phyloP scores from a whole-genome alignment of 345 rosid genomes.

The Pugionium cornutum region DNA sequence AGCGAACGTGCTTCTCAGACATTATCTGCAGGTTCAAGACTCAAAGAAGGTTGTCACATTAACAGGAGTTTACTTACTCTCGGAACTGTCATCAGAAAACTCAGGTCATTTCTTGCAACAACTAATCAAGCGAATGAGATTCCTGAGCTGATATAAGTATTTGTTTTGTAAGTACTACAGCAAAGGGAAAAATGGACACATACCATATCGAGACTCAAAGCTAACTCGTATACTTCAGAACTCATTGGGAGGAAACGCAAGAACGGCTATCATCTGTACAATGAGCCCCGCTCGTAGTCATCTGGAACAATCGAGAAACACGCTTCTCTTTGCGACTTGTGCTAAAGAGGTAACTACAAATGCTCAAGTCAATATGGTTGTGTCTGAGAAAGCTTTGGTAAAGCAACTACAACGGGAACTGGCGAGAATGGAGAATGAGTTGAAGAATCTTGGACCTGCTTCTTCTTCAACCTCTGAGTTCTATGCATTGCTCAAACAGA shows the following conservation, averaged over 20 bases:
- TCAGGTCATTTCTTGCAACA: slow-evolving; percentile 49
- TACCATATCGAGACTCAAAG: slow-evolving; percentile 92
- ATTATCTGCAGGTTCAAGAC: slow-evolving; percentile 66
- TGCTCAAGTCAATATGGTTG: slow-evolving; percentile 76
- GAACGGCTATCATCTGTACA: slow-evolving; percentile 87
- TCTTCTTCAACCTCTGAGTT: slow-evolving; percentile 42
- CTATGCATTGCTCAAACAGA: slow-evolving; percentile 55
- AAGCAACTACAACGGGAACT: slow-evolving; percentile 74
- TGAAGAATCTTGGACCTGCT: slow-evolving; percentile 52
- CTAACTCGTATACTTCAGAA: slow-evolving; percentile 86
- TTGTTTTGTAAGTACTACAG: slow-evolving; percentile 39
- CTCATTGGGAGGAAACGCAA: slow-evolving; percentile 87
- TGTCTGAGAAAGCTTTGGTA: slow-evolving; percentile 86
- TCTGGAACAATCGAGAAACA: slow-evolving; percentile 86
- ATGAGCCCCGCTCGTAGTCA: slow-evolving; percentile 80
- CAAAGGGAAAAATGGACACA: slow-evolving; percentile 76
- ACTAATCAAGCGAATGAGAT: too few species aligned
- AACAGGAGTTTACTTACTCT: slow-evolving; percentile 87
- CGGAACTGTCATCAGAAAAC: slow-evolving; percentile 83
- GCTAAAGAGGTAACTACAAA: slow-evolving; percentile 87
- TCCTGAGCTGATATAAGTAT: slow-evolving; percentile 12
- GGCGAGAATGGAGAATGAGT: slow-evolving; percentile 68
- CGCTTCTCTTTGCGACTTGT: slow-evolving; percentile 83
- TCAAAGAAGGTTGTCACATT: slow-evolving; percentile 94
- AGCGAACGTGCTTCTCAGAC: slow-evolving; percentile 94